phyloP scores from a whole-genome alignment of 2,329 filamentous ascomycete genomes.

The Colletotrichum ledebouriae region DNA sequence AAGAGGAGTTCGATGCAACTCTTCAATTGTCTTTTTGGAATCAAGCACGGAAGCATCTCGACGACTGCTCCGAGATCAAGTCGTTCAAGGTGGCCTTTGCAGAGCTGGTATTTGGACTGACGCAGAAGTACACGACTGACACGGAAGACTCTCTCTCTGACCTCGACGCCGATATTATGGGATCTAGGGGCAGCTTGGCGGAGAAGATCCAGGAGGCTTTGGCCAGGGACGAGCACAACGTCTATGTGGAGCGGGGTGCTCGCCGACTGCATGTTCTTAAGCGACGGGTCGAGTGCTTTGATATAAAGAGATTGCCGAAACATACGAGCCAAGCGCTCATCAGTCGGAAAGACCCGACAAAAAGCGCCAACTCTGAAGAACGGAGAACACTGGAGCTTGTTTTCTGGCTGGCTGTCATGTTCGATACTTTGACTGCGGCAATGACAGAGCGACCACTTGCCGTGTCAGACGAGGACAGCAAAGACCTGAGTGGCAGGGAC shows the following conservation, averaged over 20 bases:
- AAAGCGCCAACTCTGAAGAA: slow-evolving; percentile 44
- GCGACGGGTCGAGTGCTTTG: slow-evolving; percentile 48
- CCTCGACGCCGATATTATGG: neutral
- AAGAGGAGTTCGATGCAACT: slow-evolving; percentile 54
- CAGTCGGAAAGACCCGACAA: neutral
- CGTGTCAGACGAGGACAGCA: slow-evolving; percentile 56
- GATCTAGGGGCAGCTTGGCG: neutral
- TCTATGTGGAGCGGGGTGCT: slow-evolving; percentile 54
- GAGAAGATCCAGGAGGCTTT: slow-evolving; percentile 42
- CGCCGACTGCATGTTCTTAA: slow-evolving; percentile 57
- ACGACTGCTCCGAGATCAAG: slow-evolving; percentile 53
- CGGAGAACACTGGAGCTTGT: slow-evolving; percentile 64
- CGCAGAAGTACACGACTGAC: slow-evolving; percentile 49
- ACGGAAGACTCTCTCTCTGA: slow-evolving; percentile 4
- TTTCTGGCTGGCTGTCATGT: slow-evolving; percentile 72
- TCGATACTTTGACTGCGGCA: slow-evolving; percentile 68
- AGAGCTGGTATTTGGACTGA: slow-evolving; percentile 55
- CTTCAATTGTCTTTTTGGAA: slow-evolving; percentile 55
- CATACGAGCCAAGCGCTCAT: neutral
- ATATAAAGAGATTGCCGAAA: neutral
- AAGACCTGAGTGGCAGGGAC: slow-evolving; percentile 42
- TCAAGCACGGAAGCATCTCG: slow-evolving; percentile 53
- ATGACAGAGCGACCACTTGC: slow-evolving; percentile 58
- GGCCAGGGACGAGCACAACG: slow-evolving; percentile 49
- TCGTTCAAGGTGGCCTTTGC: slow-evolving; percentile 55